A percentile compares a stretch with the other conserved stretches of the same genome.
These are phyloP conservation scores for Sarocladium strictum DNA, from an alignment of 2,329 filamentous ascomycete genomes.

Conservation along the genomic window DNA sequence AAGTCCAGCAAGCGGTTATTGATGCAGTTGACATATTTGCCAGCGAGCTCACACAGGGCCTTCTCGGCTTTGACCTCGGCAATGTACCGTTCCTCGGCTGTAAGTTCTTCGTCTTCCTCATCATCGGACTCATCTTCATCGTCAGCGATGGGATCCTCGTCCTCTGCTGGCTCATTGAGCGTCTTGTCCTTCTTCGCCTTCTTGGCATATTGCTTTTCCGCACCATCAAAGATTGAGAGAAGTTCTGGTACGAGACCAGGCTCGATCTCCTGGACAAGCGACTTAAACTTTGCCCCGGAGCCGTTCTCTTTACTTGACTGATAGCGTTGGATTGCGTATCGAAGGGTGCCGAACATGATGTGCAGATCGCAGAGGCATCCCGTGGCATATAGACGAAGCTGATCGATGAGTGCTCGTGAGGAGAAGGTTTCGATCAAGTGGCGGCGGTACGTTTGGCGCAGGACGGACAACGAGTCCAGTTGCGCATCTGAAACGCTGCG, in stretches of 20 bases:
- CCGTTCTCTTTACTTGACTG: constrained; percentile 18
- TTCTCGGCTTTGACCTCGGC: constrained; percentile 74
- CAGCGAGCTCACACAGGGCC: constrained; percentile 76
- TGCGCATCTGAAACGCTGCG: constrained; percentile 50
- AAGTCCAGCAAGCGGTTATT: constrained; percentile 68
- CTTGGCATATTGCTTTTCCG: constrained; percentile 74
- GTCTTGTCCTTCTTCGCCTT: constrained; percentile 49
- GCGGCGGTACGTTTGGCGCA: constrained; percentile 51
- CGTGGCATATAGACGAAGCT: constrained; percentile 69
- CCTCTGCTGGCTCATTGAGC: constrained; percentile 60
- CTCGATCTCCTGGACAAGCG: constrained; percentile 63
- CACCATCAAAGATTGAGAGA: constrained; percentile 68
- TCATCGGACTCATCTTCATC: constrained; percentile 48
- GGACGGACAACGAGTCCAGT: constrained; percentile 52
- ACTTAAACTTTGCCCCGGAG: constrained; percentile 24
- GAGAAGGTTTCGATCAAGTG: constrained; percentile 64
- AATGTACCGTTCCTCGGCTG: constrained; percentile 54
- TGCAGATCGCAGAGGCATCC: constrained; percentile 77
- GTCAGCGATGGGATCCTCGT: constrained; percentile 66
- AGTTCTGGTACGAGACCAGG: constrained; percentile 60
- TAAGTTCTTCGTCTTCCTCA: constrained; percentile 48
- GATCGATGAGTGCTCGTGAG: constrained; percentile 64
- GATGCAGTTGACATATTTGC: constrained; percentile 77
- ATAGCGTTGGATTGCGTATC: constrained; percentile 43
- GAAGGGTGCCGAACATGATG: constrained; percentile 69